Conservation (phyloP, 2,329 filamentous ascomycete genomes). For the Sporothrix schenckii region DNA sequence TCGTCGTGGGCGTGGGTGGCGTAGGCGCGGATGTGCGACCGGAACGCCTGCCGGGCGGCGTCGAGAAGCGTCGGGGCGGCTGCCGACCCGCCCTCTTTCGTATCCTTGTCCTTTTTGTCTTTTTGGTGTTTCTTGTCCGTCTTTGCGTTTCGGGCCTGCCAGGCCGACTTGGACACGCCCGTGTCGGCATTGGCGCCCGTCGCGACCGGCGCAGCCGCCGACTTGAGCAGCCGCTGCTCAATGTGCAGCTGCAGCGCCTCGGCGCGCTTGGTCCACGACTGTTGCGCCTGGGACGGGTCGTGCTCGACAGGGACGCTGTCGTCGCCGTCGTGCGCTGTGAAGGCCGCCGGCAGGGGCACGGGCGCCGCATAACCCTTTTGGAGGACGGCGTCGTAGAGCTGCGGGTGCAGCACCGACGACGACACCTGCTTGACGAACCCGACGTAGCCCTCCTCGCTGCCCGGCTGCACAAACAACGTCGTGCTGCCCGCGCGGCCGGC, state of each 20-base stretch:
- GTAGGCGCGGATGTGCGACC: slow-evolving; percentile 91
- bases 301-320: slow-evolving; percentile 57
- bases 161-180: slow-evolving; percentile 41
- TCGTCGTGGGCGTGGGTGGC: slow-evolving; percentile 89
- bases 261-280: slow-evolving; percentile 50
- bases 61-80: slow-evolving; percentile 62
- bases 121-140: slow-evolving; percentile 24
- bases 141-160: slow-evolving; percentile 25
- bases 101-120: not conserved
- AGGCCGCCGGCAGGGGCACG: slow-evolving; percentile 60
- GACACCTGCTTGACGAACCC: slow-evolving; percentile 59
- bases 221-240: slow-evolving; percentile 58
- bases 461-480: slow-evolving; percentile 85
- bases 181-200: slow-evolving; percentile 29
- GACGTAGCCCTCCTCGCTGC: slow-evolving; percentile 89
- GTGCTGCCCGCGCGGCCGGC: slow-evolving; percentile 86
- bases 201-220: not conserved
- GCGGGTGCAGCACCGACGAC: slow-evolving; percentile 51
- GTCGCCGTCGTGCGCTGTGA: slow-evolving; percentile 55
- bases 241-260: slow-evolving; percentile 63
- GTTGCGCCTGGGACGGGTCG: slow-evolving; percentile 45
- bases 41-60: slow-evolving; percentile 80
- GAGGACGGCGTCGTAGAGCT: slow-evolving; percentile 58
- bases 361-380: slow-evolving; percentile 67
- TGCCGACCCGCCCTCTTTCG: not conserved